Base-by-base conservation (phyloP, 2,329 filamentous ascomycete species). In the Clathrospora elynae region DNA sequence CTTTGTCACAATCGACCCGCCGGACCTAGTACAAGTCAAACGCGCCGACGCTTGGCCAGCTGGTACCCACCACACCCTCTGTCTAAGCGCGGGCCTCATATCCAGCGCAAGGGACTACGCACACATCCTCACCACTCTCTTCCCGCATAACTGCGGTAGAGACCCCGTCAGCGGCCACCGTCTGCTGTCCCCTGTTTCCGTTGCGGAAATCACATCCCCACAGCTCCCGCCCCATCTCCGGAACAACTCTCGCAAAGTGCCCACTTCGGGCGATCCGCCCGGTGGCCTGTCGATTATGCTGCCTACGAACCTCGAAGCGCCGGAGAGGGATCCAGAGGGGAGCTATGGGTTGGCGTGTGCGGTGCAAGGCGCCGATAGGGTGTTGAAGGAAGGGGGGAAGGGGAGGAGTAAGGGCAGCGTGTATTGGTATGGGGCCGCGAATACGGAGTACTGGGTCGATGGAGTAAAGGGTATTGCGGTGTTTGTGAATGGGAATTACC, bases 341-440 rank as follows among this genome's bases (percentile, higher is more conserved):
- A 56, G 51, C 31, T 62, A 49, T 33, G 54, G 58, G 4, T 28
- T 63, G 10, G 70, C 70, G n/a, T 78, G 75, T 0, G 82, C 81
- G 39, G 76, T 83, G 73, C 67, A 82, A 19, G 77, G 57, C 0
- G 49, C 41, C 8, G 48, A 58, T 25, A 73, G 74, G 5, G 72
- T 71, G 1, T 46, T 67, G 3, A 6, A 13, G 3, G 35, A 42
- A 28, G 58, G 55, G 3, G 38, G 26, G 23, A 56, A 17, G 23
- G 61, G 57, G 4, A 41, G 56, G 14, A 51, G 51, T 5, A 55
- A 49, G 35, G 57, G 56, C 6, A 57, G 42, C 34, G 42, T 57
- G 30, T 61, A 59, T 44, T 64, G 59, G 59, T 61, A 57, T 42
- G 57, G 57, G 5, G 59, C 53, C 19, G 42, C 57, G 8, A 64